Percentiles rank a stretch among this genome's conserved stretches.
phyloP scores from a whole-genome alignment of 1,284 basidiomycete genomes.

The Sporisorium exsertum region DNA sequence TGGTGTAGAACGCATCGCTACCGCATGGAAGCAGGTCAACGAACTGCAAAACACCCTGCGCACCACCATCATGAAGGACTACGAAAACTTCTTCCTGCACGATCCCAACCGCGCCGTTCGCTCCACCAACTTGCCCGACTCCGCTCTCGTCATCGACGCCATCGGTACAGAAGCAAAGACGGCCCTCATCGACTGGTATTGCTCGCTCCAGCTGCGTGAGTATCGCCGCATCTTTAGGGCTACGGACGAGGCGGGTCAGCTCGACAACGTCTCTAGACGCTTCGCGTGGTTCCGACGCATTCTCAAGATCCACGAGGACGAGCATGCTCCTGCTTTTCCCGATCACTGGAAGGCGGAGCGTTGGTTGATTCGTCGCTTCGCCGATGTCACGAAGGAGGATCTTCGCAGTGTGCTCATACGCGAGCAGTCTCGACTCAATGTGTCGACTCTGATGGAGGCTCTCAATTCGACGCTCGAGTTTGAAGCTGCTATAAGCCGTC shows the following conservation, averaged over 20 bases:
- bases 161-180: conserved; percentile 66
- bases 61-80: conserved; percentile 58
- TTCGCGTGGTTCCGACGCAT: conserved; percentile 97
- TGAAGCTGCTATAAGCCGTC: conserved; percentile 55
- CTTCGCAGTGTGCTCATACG: conserved; percentile 63
- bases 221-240: conserved; percentile 91
- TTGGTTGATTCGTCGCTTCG: conserved; percentile 59
- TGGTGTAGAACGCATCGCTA: conserved; percentile 58
- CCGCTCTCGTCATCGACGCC: conserved; percentile 64
- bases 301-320: conserved; percentile 87
- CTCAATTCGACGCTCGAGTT: conserved; percentile 66
- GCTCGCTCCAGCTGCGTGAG: conserved; percentile 89
- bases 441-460: conserved; percentile 61
- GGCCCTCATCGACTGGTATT: conserved; percentile 88
- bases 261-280: conserved; percentile 92
- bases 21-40: conserved; percentile 57
- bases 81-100: conserved; percentile 61
- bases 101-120: conserved; percentile 51
- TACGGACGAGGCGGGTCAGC: conserved; percentile 80
- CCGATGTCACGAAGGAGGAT: conserved; percentile 66
- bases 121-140: conserved; percentile 58
- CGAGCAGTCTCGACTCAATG: conserved; percentile 58
- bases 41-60: conserved; percentile 54
- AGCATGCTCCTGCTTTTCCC: conserved; percentile 73
- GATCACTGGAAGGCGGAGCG: conserved; percentile 60